Conservation (phyloP, 768 basidiomycete genomes). For the Auriculariales sp. region DNA sequence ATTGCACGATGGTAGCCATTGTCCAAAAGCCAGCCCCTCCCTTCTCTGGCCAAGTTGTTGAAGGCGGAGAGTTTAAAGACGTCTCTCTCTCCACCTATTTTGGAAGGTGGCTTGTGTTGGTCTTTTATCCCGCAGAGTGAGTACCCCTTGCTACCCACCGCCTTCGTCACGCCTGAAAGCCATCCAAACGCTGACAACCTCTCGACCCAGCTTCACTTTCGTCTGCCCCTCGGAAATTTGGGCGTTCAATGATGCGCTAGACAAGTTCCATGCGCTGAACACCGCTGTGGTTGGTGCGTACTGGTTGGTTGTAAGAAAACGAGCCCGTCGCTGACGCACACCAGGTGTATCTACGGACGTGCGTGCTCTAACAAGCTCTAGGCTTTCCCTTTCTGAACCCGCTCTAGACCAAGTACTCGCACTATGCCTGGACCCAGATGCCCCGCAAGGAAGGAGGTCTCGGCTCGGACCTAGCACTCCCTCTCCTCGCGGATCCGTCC, state of each 20-base stretch:
- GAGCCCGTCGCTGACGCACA: neutral
- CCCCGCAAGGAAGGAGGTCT: conserved; percentile 78
- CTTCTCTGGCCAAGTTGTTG: conserved; percentile 64
- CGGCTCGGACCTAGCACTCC: conserved; percentile 75
- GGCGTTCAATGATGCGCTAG: conserved; percentile 81
- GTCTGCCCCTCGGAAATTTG: conserved; percentile 94
- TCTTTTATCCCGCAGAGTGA: no score
- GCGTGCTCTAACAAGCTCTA: no score
- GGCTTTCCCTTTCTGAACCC: no score
- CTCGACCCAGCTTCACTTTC: conserved; percentile 47
- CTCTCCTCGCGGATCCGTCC: conserved; percentile 65
- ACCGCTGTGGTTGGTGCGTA: conserved; percentile 60
- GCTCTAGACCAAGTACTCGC: conserved; percentile 80
- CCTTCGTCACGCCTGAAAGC: neutral
- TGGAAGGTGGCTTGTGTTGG: conserved; percentile 86
- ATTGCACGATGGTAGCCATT: conserved; percentile 30
- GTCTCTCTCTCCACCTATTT: conserved; percentile 52
- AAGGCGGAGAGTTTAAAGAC: conserved; percentile 65
- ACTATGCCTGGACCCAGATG: conserved; percentile 76
- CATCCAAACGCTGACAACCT: neutral
- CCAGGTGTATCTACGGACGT: conserved; percentile 18
- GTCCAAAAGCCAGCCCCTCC: conserved; percentile 77
- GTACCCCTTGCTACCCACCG: conserved; percentile 68
- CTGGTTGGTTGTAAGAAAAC: neutral
- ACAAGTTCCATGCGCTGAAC: conserved; percentile 57